Evolutionary conservation across 2,329 filamentous ascomycete genomes (phyloP), one percentile per base, ranked within the genome.

Genomic region (Apiospora malaysiana): DNA sequence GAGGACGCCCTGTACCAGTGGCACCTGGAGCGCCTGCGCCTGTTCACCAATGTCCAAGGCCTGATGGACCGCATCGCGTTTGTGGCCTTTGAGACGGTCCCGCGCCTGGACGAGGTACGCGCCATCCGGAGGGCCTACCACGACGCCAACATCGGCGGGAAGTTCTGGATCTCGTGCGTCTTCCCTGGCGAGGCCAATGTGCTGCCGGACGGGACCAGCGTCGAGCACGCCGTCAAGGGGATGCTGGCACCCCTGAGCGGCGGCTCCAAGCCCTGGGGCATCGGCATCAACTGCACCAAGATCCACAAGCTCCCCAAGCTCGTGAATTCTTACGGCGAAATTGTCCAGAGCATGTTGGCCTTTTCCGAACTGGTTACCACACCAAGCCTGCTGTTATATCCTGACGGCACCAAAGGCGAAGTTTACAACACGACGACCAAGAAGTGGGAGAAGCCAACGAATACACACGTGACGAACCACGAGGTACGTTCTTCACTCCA

Each of bases 271-370:
- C 90, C 90, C 0, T 90, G 87, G 87, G 90, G 87, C 0, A 84
- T 93, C 32, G 91, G 91, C 1, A 86, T 93, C 76, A 93, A 93
- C 79, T 93, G 91, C 78, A 92, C 87, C 47, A 92, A 91, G 78
- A 85, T 93, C 45, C 83, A 86, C 68, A 90, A 92, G 77, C 82
- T 93, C 42, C 85, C 86, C 2, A 76, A 80, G 0, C 79, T 92
- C 21, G 80, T 93, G 23, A 80, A 79, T 23, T 82, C 86, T n/a
- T 47, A 68, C 16, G 43, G 18, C 56, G 18, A 63, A 14, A 63
- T 18, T 14, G 67, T 91, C 88, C 68, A 32, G 12, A n/a, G 4
- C 32, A 14, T 63, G 21, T n/a, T 27, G 4, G 27, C 32, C 16
- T 37, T 21, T 40, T 43, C 40, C 2, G n/a, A 27, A 10, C 25